phyloP scores from a whole-genome alignment of 306 rosid species.

The Lupinus albus region DNA sequence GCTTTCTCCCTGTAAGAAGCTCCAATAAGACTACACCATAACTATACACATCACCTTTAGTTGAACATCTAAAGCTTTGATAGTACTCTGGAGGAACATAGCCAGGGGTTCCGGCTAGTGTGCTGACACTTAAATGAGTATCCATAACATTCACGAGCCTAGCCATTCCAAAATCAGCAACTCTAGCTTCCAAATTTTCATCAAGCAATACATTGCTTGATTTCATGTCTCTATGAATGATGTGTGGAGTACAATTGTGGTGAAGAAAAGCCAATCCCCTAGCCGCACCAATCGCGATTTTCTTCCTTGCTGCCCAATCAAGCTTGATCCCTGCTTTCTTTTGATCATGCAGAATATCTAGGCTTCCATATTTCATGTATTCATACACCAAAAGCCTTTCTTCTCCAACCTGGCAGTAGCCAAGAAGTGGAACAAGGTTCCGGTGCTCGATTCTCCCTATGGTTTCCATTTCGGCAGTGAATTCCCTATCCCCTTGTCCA shows the following conservation, averaged over 20 bases:
- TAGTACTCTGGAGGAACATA: slow-evolving; percentile 97
- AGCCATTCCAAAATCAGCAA: slow-evolving; percentile 98
- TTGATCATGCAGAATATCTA: slow-evolving; percentile 79
- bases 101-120: slow-evolving; percentile 94
- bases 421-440: slow-evolving; percentile 88
- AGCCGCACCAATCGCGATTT: slow-evolving; percentile 87
- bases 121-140: slow-evolving; percentile 96
- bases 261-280: slow-evolving; percentile 93
- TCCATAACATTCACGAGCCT: slow-evolving; percentile 95
- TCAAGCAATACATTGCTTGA: slow-evolving; percentile 93
- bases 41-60: slow-evolving; percentile 92
- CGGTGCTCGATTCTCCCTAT: slow-evolving; percentile 95
- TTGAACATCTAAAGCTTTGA: slow-evolving; percentile 90
- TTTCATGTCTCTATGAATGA: slow-evolving; percentile 97
- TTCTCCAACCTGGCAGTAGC: slow-evolving; percentile 92
- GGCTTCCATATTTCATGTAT: slow-evolving; percentile 89
- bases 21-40: slow-evolving; percentile 90
- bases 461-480: slow-evolving; percentile 99
- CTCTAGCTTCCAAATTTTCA: slow-evolving; percentile 87
- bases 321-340: slow-evolving; percentile 74
- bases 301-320: slow-evolving; percentile 80
- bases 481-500: slow-evolving; percentile 96
- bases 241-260: slow-evolving; percentile 88
- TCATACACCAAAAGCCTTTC: slow-evolving; percentile 92
- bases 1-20: slow-evolving; percentile 83